Conservation (phyloP, 192 early-diverging fungal genomes). For the Linderina pennispora region DNA sequence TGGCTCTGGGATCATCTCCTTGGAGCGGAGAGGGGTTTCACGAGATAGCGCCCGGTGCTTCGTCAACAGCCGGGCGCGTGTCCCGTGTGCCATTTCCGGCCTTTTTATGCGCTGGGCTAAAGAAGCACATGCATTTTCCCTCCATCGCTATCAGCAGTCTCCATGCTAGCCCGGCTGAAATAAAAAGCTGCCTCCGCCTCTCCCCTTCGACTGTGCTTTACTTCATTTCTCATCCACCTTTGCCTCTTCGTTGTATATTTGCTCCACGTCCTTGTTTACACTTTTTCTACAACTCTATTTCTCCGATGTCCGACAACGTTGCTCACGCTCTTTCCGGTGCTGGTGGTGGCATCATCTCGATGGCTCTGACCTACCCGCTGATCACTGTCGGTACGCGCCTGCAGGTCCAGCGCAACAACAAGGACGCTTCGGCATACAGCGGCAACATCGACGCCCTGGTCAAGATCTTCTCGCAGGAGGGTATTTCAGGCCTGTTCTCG, state of each 20-base stretch:
- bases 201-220: too few species aligned
- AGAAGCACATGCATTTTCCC: too few species aligned
- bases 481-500: constrained; percentile 84
- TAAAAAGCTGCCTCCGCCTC: not conserved
- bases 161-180: too few species aligned
- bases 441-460: constrained; percentile 66
- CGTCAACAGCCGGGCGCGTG: too few species aligned
- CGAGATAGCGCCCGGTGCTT: too few species aligned
- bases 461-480: constrained; percentile 88
- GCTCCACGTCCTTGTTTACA: not conserved
- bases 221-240: too few species aligned
- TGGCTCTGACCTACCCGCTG: constrained; percentile 91
- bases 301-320: constrained; percentile 70
- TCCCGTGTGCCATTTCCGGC: too few species aligned
- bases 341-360: constrained; percentile 83
- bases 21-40: too few species aligned
- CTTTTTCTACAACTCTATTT: not conserved
- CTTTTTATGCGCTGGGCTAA: too few species aligned
- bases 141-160: too few species aligned
- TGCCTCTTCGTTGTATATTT: too few species aligned
- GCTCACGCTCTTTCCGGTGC: constrained; percentile 78
- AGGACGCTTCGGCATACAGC: constrained; percentile 53
- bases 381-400: constrained; percentile 74
- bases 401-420: constrained; percentile 68
- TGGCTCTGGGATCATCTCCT: too few species aligned